Percentiles rank a stretch among this genome's conserved stretches.
Conservation (phyloP, 2,329 filamentous ascomycete genomes). For the Alternaria sp. region DNA sequence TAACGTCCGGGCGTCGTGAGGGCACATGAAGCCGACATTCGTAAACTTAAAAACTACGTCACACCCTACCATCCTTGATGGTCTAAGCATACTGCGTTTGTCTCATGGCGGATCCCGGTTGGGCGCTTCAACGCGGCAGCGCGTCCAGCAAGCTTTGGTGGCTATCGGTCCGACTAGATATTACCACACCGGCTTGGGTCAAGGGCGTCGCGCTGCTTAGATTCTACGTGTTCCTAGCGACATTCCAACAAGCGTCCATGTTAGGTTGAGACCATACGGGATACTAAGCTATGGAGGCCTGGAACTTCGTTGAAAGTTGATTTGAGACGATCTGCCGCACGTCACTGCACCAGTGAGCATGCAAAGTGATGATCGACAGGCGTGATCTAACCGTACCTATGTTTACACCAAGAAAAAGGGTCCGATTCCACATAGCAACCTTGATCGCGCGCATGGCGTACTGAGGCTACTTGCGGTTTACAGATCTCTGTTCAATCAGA, state of each 20-base stretch:
- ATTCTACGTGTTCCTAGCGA: constrained; percentile 21
- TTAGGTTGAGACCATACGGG: constrained; percentile 22
- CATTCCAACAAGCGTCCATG: constrained; percentile 26
- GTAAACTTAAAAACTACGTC: constrained; percentile 31
- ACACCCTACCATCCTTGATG: constrained; percentile 18
- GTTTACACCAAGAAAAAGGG: constrained; percentile 12
- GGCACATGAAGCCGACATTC: constrained; percentile 5
- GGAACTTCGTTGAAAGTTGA: constrained; percentile 30
- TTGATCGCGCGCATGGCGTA: constrained; percentile 14
- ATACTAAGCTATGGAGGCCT: constrained; percentile 28
- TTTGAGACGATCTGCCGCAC: constrained; percentile 19
- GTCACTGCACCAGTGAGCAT: constrained; percentile 20
- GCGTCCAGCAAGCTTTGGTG: constrained; percentile 30
- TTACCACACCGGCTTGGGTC: constrained; percentile 35
- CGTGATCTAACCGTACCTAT: constrained; percentile 18
- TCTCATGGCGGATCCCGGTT: constrained; percentile 22
- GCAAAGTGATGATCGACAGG: constrained; percentile 21
- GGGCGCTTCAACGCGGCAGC: constrained; percentile 30
- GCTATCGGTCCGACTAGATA: constrained; percentile 42
- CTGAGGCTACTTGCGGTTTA: constrained; percentile 1
- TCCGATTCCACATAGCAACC: constrained; percentile 8
- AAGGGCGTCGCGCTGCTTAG: constrained; percentile 27
- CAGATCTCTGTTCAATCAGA: not conserved
- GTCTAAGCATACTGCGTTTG: constrained; percentile 12
- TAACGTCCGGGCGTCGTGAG: constrained; percentile 4